Base-by-base conservation (phyloP, 176 grass and related monocot species). In the Echinochloa phyllopogon region DNA sequence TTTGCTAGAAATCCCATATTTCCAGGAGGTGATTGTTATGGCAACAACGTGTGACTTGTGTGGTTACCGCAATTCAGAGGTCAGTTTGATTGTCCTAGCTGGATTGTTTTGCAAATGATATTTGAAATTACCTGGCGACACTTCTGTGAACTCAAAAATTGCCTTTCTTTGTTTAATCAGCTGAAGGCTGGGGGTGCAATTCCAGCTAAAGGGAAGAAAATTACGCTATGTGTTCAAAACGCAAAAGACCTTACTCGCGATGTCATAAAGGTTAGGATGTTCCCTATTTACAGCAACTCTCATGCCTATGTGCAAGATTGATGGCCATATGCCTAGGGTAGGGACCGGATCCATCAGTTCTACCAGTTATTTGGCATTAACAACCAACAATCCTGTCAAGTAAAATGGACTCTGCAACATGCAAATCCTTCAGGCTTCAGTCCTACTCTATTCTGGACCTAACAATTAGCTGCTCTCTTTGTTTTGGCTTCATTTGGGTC, bases 11-110 rank as follows among this genome's bases (percentile, higher is more conserved):
- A 98, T 98, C 80, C 95, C 95, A 82, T 98, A 98, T 83, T 98
- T 98, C 59, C 82, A 85, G 38, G 91, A 98, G 42, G 95, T 98
- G 65, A 94, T 98, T 88, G 83, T 98, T 65, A 98, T 98, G 93
- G 93, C 95, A 44, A 88, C 88, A 82, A 83, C 87, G 52, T 98
- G 93, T 72, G 95, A 98, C 88, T 25, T 74, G 17, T 98, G 93
- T 71, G 95, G 95, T 64, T 98, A 98, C 59, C 91, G 95, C 80
- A 98, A 88, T 69, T 93, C 95, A 85, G 95, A 98, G 95, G 95
- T 98, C 72, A 86, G 88, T 76, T 85, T 58, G 13, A 36, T 4
- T 66, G 49, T 52, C 51, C 63, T 48, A 76, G 25, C 20, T 38
- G 52, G 29, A 39, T 39, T 64, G 57, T 72, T 29, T 75, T 84